Base-by-base conservation (phyloP, 176 grass and related monocot species). In the Oryza australiensis region DNA sequence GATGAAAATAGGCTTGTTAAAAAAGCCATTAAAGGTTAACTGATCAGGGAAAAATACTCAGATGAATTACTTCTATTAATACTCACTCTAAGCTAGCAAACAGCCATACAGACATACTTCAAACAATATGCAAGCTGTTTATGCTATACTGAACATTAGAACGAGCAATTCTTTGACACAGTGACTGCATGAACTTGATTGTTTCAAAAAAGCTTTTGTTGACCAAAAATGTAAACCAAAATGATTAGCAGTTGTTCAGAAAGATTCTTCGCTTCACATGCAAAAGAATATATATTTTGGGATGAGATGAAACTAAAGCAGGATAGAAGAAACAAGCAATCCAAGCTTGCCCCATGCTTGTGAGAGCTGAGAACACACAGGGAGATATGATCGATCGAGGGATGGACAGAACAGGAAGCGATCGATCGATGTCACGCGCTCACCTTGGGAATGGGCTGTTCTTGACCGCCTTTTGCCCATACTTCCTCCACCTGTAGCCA, bases 381-480 rank as follows among this genome's bases (percentile, higher is more conserved):
- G 22, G 18, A 22, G 51, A 22, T 22, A 55, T 55, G 51, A 55
- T 55, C 51, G 51, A 55, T 55, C 51, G 51, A 55, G 20, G 51
- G 18, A 55, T 55, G 51, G 51, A 55, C 51, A 55, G 51, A 22
- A 55, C 51, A 60, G 6, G 51, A 55, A 55, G 51, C 55, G n/a
- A 60, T 60, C 18, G 33, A 64, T 37, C 22, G 74, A 29, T 37
- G 77, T 59, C 4, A 29, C 9, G n/a, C 20, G 4, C 55, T 65
- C 29, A 97, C 94, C 94, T 97, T 84, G 94, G 94, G 78, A 91
- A 97, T 49, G 94, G 94, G 84, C 91, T 97, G 83, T 97, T 94
- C 87, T 97, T 97, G 67, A 97, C 91, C 14, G 94, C 91, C 55
- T 97, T 97, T 81, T 97, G 91, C 1, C 94, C 94, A 59, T 97